Base-by-base conservation (phyloP, 768 basidiomycete species). In the Boletus reticuloceps region DNA sequence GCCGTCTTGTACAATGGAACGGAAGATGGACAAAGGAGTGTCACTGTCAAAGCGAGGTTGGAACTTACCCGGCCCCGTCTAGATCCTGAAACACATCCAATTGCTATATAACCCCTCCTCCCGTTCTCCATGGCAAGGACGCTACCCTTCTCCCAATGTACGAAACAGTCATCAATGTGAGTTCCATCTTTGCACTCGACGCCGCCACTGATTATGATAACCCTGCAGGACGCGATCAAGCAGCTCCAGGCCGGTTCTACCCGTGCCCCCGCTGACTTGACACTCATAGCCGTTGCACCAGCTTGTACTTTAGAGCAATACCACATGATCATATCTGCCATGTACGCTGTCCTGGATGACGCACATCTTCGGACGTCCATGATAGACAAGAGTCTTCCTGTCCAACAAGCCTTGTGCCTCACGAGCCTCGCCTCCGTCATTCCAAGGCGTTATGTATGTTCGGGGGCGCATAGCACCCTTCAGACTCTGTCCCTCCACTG, bases 171-270 rank as follows among this genome's bases (percentile, higher is more conserved):
- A 56, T 69, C 36, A 47, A 60, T n/a, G 62, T 69, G 20, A 48
- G 58, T 57, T 14, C 5, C 13, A 32, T 2, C 22, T 3, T 25
- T 46, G 16, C 43, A 0, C 22, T 27, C 34, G 41, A 43, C 19
- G 14, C 3, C 16, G 3, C 36, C 17, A 6, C 47, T 60, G 37
- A 55, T 34, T 42, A 27, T 4, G 34, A 16, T 47, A 19, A 20
- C 34, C 53, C 3, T 48, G n/a, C 46, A 68, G 67, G 47, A 56
- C 36, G 53, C 54, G 10, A 50, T 71, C 44, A 51, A 51, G 32
- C 57, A 58, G 17, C 65, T 69, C n/a, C 55, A 47, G 31, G 56
- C 51, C 16, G 70, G 68, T 12, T 71, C 68, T 8, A 19, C 47
- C 36, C 39, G 22, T 19, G 65, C 68, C 19, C 52, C 60, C 14